phyloP scores from a whole-genome alignment of 1,284 basidiomycete species.

The Earliella scabrosa region DNA sequence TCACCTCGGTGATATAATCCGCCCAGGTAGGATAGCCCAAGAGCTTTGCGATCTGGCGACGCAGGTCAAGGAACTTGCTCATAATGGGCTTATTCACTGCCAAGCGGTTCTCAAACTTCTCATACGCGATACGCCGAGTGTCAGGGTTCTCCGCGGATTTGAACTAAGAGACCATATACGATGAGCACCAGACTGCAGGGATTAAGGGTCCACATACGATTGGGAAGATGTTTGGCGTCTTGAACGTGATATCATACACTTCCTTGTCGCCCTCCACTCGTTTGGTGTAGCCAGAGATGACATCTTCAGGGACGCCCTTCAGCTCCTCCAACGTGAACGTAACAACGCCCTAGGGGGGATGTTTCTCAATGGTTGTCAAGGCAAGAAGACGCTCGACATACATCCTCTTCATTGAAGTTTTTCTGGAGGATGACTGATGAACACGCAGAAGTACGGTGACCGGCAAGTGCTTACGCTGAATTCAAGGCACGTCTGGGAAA shows the following conservation, averaged over 20 bases:
- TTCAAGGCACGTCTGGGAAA: constrained; percentile 72
- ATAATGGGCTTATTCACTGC: constrained; percentile 72
- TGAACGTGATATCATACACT: constrained; percentile 72
- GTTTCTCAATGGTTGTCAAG: background rate
- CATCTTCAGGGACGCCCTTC: constrained; percentile 77
- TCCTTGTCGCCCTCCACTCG: constrained; percentile 58
- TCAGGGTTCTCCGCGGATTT: constrained; percentile 75
- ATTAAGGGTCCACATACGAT: constrained; percentile 52
- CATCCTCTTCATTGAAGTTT: constrained; percentile 88
- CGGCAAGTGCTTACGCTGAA: constrained; percentile 61
- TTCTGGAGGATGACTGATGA: constrained; percentile 47
- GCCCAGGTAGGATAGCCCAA: constrained; percentile 83
- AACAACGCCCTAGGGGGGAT: constrained; percentile 53
- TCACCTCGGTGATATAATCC: constrained; percentile 79
- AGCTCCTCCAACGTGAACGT: constrained; percentile 74
- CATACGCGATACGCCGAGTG: constrained; percentile 66
- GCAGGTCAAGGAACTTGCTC: constrained; percentile 65
- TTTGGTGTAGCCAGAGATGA: constrained; percentile 75
- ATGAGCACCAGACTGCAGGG: background rate
- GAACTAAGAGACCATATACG: constrained; percentile 52
- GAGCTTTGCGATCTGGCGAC: constrained; percentile 67
- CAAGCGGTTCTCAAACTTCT: constrained; percentile 71
- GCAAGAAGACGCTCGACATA: constrained; percentile 30
- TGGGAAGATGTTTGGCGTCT: constrained; percentile 79
- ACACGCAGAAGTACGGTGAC: background rate